phyloP scores from a whole-genome alignment of 176 grass and related monocot species.

The Aegilops bicornis region DNA sequence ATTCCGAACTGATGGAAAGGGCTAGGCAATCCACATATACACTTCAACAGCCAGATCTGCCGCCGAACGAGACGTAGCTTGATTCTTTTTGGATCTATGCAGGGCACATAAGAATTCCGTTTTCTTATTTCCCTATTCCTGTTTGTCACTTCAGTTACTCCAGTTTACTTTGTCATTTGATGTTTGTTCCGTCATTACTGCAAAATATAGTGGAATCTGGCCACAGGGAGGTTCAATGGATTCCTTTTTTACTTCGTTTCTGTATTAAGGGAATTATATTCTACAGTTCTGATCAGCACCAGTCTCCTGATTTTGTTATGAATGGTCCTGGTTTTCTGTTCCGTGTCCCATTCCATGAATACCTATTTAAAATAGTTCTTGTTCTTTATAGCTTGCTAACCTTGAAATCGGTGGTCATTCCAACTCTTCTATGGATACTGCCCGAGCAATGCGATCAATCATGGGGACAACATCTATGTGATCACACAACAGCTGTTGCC shows the following conservation, averaged over 20 bases:
- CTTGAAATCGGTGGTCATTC: slow-evolving; percentile 78
- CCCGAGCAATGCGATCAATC: slow-evolving; percentile 61
- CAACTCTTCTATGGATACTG: slow-evolving; percentile 78
- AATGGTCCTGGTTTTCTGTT: neutral
- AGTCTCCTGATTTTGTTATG: slow-evolving; percentile 1
- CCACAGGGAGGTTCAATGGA: neutral
- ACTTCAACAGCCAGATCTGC: neutral
- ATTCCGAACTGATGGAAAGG: too few relatives aligned
- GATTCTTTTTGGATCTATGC: neutral
- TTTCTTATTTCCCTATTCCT: slow-evolving; percentile 2
- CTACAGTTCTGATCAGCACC: neutral
- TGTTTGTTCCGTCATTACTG: neutral
- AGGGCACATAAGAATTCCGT: neutral
- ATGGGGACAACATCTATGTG: slow-evolving; percentile 37
- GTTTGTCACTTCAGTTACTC: neutral
- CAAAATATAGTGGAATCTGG: neutral
- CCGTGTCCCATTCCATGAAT: slow-evolving; percentile 5
- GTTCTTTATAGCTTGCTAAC: slow-evolving; percentile 72
- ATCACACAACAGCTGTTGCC: slow-evolving; percentile 33
- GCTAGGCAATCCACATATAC: too few relatives aligned
- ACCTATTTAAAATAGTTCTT: slow-evolving; percentile 20
- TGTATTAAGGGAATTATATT: neutral
- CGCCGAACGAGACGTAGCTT: neutral
- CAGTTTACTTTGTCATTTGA: neutral
- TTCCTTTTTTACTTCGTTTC: neutral